These are phyloP conservation scores for Coniochaeta ligniaria DNA, from an alignment of 2,329 filamentous ascomycete genomes.

Conservation along the genomic window DNA sequence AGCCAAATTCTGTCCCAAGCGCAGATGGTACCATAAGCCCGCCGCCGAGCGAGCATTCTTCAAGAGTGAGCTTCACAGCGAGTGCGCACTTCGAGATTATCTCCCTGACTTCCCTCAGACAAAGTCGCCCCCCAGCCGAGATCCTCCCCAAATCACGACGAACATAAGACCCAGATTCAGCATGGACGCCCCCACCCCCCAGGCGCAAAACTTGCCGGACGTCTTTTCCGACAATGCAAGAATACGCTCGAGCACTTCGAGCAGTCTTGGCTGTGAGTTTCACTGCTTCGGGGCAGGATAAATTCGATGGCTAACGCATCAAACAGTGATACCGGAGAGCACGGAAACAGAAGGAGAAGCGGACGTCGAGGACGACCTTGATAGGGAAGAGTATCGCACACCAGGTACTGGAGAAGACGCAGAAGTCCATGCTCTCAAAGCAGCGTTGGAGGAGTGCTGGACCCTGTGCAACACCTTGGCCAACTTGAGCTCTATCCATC, in stretches of 20 bases:
- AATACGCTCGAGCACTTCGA: slow-evolving; percentile 59
- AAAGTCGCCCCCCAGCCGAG: slow-evolving; percentile 36
- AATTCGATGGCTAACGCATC: slow-evolving; percentile 16
- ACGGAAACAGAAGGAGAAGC: slow-evolving; percentile 43
- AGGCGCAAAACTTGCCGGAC: slow-evolving; percentile 76
- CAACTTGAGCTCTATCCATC: slow-evolving; percentile 75
- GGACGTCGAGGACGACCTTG: slow-evolving; percentile 42
- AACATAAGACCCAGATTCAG: slow-evolving; percentile 63
- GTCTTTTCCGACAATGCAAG: slow-evolving; percentile 50
- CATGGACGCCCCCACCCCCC: slow-evolving; percentile 66
- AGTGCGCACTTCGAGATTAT: not conserved
- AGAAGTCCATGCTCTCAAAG: slow-evolving; percentile 62
- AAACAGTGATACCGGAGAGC: slow-evolving; percentile 44
- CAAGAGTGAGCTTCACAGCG: slow-evolving; percentile 22
- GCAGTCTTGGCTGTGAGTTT: slow-evolving; percentile 67
- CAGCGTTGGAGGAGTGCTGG: slow-evolving; percentile 84
- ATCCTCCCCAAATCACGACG: slow-evolving; percentile 68
- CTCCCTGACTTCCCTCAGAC: not conserved
- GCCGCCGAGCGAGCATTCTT: slow-evolving; percentile 24
- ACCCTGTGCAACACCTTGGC: slow-evolving; percentile 87
- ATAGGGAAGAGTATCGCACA: slow-evolving; percentile 6
- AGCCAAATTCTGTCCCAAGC: slow-evolving; percentile 18
- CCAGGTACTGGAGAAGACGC: slow-evolving; percentile 35
- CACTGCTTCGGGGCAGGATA: not conserved
- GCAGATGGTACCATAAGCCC: slow-evolving; percentile 22